phyloP scores from a whole-genome alignment of 1,284 basidiomycete species.

The Cutaneotrichosporon sp. region DNA sequence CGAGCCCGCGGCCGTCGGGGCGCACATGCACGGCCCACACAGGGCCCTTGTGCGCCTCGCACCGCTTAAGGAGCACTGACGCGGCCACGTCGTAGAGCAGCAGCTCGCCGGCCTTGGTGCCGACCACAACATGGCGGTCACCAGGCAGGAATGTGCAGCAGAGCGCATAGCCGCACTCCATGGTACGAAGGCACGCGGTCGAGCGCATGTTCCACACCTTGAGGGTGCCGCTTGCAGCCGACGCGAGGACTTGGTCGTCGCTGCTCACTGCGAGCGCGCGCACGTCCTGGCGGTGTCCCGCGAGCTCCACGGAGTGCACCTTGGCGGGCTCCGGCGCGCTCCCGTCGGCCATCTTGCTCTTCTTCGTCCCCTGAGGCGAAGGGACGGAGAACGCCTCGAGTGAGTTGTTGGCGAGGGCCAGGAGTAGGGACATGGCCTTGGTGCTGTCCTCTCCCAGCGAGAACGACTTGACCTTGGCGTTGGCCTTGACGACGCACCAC shows the following conservation, averaged over 20 bases:
- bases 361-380: conserved; percentile 58
- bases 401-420: conserved; percentile 82
- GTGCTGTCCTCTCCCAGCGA: conserved; percentile 51
- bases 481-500: conserved; percentile 55
- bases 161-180: conserved; percentile 91
- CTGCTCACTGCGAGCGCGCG: conserved; percentile 83
- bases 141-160: conserved; percentile 93
- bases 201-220: conserved; percentile 99
- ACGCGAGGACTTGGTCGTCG: conserved; percentile 87
- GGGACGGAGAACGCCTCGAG: conserved; percentile 88
- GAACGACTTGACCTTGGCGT: conserved; percentile 56
- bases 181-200: conserved; percentile 86
- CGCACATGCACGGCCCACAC: conserved; percentile 90
- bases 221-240: conserved; percentile 83
- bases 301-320: conserved; percentile 76
- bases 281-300: conserved; percentile 91
- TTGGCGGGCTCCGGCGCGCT: conserved; percentile 67
- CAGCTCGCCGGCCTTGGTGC: conserved; percentile 84
- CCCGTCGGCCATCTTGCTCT: conserved; percentile 63
- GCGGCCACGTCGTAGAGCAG: conserved; percentile 86
- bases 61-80: conserved; percentile 77
- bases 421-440: conserved; percentile 58
- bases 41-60: conserved; percentile 82
- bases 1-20: conserved; percentile 75
- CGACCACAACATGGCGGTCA: conserved; percentile 90